Percentiles rank a stretch among this genome's conserved stretches.
phyloP scores from a whole-genome alignment of 164 flowering plant genomes.

The Chimonanthus salicifolius region DNA sequence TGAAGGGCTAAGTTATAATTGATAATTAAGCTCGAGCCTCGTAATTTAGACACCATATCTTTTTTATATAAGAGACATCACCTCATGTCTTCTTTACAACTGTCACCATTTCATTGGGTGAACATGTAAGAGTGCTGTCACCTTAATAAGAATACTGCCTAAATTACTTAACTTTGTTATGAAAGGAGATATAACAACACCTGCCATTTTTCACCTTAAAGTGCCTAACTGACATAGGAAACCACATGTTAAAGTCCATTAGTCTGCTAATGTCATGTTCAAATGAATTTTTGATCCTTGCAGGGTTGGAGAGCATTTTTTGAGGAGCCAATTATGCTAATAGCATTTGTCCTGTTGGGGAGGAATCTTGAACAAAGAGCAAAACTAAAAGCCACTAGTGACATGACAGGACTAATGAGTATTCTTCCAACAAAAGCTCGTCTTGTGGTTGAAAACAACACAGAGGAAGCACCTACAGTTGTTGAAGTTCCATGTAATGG shows the following conservation, averaged over 20 bases:
- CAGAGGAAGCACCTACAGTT: constrained; percentile 32
- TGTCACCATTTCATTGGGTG: no score
- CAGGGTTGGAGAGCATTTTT: constrained; percentile 99
- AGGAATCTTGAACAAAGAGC: constrained; percentile 98
- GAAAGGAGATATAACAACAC: no score
- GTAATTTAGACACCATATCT: no score
- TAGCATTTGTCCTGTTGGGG: constrained; percentile 93
- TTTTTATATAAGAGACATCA: no score
- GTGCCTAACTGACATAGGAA: not conserved
- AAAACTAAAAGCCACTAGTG: constrained; percentile 91
- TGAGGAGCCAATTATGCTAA: constrained; percentile 97
- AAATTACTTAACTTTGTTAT: no score
- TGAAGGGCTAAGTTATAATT: no score
- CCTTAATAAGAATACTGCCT: no score
- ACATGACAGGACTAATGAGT: constrained; percentile 89
- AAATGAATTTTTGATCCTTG: constrained; percentile 17
- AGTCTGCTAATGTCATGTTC: no score
- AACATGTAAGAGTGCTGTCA: no score
- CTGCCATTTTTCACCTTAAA: not conserved
- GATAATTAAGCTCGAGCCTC: no score
- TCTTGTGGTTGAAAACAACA: constrained; percentile 52
- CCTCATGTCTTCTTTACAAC: no score
- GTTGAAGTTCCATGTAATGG: constrained; percentile 84
- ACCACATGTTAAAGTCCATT: not conserved
- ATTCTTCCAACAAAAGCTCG: constrained; percentile 93